Conservation (phyloP, 345 rosid genomes). For the Cardamine occulta region DNA sequence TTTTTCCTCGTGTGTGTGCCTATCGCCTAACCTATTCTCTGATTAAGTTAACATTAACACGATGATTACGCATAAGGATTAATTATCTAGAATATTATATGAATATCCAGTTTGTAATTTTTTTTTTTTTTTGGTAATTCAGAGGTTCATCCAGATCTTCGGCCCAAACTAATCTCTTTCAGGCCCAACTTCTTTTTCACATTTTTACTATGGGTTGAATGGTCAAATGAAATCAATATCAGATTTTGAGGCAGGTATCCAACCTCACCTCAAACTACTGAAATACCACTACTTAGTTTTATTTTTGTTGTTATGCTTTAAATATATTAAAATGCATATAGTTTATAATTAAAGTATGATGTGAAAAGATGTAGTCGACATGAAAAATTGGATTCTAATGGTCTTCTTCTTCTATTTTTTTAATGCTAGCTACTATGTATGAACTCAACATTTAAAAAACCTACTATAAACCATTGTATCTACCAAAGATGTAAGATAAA, state of each 20-base stretch:
- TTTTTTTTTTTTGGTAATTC: too few relatives aligned
- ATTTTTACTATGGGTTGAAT: too few relatives aligned
- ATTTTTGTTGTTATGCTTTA: background rate
- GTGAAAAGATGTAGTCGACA: constrained; percentile 28
- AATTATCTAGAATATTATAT: background rate
- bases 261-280: too few relatives aligned
- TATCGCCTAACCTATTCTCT: constrained; percentile 22
- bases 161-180: too few relatives aligned
- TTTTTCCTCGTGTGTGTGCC: background rate
- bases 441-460: background rate
- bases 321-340: background rate
- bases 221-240: too few relatives aligned
- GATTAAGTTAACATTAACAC: background rate
- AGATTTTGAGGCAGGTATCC: too few relatives aligned
- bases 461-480: constrained; percentile 1
- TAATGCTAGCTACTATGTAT: constrained; percentile 9
- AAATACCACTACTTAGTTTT: too few relatives aligned
- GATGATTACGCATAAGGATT: background rate
- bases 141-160: too few relatives aligned
- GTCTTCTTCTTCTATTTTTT: background rate
- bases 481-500: background rate
- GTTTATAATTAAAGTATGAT: background rate
- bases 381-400: constrained; percentile 20
- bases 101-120: too few relatives aligned
- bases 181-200: too few relatives aligned